Base-by-base conservation (phyloP, 2,329 filamentous ascomycete species). In the Plectosphaerella sp. region DNA sequence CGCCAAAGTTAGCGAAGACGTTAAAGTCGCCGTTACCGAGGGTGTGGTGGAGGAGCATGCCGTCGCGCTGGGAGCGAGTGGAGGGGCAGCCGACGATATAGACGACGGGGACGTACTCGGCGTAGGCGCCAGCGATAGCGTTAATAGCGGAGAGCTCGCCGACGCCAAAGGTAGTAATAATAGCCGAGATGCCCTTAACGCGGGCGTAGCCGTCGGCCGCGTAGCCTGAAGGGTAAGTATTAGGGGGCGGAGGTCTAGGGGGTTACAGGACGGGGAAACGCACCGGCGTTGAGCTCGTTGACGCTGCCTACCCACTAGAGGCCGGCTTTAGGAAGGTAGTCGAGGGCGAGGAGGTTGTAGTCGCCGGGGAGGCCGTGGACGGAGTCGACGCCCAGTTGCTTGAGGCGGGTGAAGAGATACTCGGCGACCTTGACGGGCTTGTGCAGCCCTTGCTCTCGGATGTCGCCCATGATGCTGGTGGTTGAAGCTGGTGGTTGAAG, bases 181-280 rank as follows among this genome's bases (percentile, higher is more conserved):
- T 69, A 25, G 87, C 87, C 5, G 79, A 78, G 35, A 90, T 83
- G 43, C 86, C 84, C 52, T 87, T 87, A 54, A 89, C 78, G 57
- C 88, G 80, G 52, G 87, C 87, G 65, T 91, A 91, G 22, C 88
- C 88, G 70, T 91, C 88, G n/a, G 88, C 86, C 25, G 88, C 87
- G 62, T 91, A 91, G 16, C 84, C 86, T 82, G 62, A 24, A 45
- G 50, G 37, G n/a, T n/a, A n/a, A n/a, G n/a, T 57, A 8, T 16
- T n/a, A 42, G 15, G 18, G 25, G 25, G 25, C 9, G 9, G 5
- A 28, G 25, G 5, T 5, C 9, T 28, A 45, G 61, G 58, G 20
- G 61, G n/a, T n/a, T n/a, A 28, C 5, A 28, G 12, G n/a, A 12
- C 5, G 36, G 5, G 36, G n/a, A 59, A n/a, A 64, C 75, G 67